A percentile compares a stretch with the other conserved stretches of the same genome.
phyloP scores from a whole-genome alignment of 2,329 filamentous ascomycete species.

The Pseudogymnoascus sp. region DNA sequence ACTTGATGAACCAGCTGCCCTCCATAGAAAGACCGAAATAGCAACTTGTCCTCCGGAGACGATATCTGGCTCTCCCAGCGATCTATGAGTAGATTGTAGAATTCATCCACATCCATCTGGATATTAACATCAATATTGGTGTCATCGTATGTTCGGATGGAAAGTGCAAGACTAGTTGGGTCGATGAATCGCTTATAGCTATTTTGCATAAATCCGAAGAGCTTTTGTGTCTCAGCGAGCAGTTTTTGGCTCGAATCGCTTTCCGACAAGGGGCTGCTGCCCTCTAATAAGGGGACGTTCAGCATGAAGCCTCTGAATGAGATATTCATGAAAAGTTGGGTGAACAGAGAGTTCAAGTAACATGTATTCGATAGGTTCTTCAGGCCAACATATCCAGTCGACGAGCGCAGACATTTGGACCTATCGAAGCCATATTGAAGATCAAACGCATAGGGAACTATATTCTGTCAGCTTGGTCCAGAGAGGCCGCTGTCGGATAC shows the following conservation, averaged over 20 bases:
- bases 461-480: slow-evolving; percentile 20
- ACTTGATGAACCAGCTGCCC: slow-evolving; percentile 91
- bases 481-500: slow-evolving; percentile 20
- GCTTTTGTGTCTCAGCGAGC: slow-evolving; percentile 66
- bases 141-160: slow-evolving; percentile 77
- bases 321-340: slow-evolving; percentile 93
- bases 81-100: slow-evolving; percentile 90
- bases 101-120: slow-evolving; percentile 98
- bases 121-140: slow-evolving; percentile 74
- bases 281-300: slow-evolving; percentile 31
- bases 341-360: slow-evolving; percentile 90
- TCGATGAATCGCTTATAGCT: slow-evolving; percentile 67
- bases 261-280: slow-evolving; percentile 40
- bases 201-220: slow-evolving; percentile 84
- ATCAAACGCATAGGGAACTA: slow-evolving; percentile 52
- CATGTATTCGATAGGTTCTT: slow-evolving; percentile 91
- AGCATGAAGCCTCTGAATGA: slow-evolving; percentile 82
- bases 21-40: slow-evolving; percentile 77
- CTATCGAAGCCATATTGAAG: slow-evolving; percentile 57
- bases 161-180: slow-evolving; percentile 62
- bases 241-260: slow-evolving; percentile 53
- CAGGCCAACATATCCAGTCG: slow-evolving; percentile 81
- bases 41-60: slow-evolving; percentile 58
- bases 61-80: slow-evolving; percentile 78
- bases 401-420: slow-evolving; percentile 59